Conservation (phyloP, 148 eudicot species). For the Fallopia convolvulus region DNA sequence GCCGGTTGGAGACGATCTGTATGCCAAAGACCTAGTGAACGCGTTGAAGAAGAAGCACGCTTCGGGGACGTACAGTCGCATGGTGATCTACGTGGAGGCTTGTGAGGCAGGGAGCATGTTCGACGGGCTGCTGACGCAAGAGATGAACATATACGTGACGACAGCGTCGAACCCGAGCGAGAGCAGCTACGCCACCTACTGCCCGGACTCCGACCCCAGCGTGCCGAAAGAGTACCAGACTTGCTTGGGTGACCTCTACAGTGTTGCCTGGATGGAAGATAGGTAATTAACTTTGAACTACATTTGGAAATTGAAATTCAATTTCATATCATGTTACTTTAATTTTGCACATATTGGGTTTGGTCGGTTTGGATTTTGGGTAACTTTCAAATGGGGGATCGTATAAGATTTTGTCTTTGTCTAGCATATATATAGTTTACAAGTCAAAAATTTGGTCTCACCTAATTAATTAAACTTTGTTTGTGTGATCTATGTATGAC, state of each 20-base stretch:
- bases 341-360: too few relatives aligned
- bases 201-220: conserved; percentile 43
- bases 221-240: conserved; percentile 42
- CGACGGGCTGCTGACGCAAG: conserved; percentile 46
- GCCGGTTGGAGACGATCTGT: conserved; percentile 45
- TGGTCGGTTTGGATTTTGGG: too few relatives aligned
- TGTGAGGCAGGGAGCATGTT: conserved; percentile 68
- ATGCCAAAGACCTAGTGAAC: conserved; percentile 39
- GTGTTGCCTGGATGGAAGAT: conserved; percentile 78
- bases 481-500: background rate
- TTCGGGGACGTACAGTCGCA: conserved; percentile 45
- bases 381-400: background rate
- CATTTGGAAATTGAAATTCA: too few relatives aligned
- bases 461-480: background rate
- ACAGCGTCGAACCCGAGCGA: conserved; percentile 60
- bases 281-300: conserved; percentile 21
- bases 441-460: background rate
- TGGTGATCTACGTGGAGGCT: conserved; percentile 65
- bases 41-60: conserved; percentile 61
- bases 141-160: conserved; percentile 38
- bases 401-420: background rate
- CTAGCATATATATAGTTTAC: background rate
- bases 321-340: too few relatives aligned
- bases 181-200: conserved; percentile 64
- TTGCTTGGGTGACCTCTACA: conserved; percentile 60